Conservation (phyloP, 208 protist species). For the Tritrichomonas foetus region DNA sequence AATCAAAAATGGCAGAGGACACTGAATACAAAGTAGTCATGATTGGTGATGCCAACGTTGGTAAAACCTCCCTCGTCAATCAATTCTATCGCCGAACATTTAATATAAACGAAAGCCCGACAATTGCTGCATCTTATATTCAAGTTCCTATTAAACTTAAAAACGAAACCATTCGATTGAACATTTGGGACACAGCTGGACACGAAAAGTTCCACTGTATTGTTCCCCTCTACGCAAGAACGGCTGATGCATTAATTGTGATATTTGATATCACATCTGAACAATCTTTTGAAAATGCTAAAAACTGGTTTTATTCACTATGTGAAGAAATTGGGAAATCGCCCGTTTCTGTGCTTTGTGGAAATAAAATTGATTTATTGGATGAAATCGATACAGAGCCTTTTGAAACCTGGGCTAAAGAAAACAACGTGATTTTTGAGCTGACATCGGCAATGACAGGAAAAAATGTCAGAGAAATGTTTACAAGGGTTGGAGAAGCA, state of each 20-base stretch:
- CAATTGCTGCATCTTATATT: background rate
- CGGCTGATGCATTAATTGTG: background rate
- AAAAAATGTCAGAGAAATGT: background rate
- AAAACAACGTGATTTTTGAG: background rate
- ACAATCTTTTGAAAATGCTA: background rate
- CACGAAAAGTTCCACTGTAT: background rate
- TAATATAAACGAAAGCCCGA: background rate
- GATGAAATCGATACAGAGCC: background rate
- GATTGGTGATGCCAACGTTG: background rate
- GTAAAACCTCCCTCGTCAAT: background rate
- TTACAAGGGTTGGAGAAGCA: background rate
- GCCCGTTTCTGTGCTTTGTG: background rate
- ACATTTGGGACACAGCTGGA: slow-evolving; percentile 29
- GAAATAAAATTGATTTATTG: slow-evolving; percentile 16
- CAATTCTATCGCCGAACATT: background rate
- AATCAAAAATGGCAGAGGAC: no score
- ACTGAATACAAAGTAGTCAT: slow-evolving; percentile 6
- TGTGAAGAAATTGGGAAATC: background rate
- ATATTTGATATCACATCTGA: background rate
- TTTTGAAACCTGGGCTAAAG: background rate
- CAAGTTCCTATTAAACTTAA: background rate
- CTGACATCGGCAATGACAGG: background rate
- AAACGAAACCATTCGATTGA: background rate
- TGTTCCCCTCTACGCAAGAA: background rate
- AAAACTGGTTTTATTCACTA: background rate